These are phyloP conservation scores for Cydonia oblonga DNA, from an alignment of 331 rosid species.

Conservation along the genomic window DNA sequence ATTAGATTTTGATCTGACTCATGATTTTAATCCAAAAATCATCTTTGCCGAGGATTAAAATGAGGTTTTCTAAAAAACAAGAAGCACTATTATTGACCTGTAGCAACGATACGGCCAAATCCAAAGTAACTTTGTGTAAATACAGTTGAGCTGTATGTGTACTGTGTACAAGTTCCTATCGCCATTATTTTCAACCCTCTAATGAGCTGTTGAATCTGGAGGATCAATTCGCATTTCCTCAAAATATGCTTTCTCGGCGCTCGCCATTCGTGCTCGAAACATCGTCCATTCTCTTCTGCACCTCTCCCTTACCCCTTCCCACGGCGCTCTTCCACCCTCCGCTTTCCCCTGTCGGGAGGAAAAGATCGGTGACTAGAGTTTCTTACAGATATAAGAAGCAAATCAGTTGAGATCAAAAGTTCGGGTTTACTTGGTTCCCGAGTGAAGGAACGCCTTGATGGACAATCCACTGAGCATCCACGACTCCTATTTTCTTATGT, in stretches of 20 bases:
- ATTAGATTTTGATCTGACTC: too few relatives aligned
- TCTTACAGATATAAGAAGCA: slow-evolving; percentile 1
- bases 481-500: slow-evolving; percentile 80
- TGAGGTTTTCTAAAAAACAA: too few relatives aligned
- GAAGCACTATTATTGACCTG: too few relatives aligned
- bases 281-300: slow-evolving; percentile 68
- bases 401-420: background rate
- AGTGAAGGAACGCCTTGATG: slow-evolving; percentile 84
- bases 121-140: background rate
- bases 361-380: background rate
- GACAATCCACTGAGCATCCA: slow-evolving; percentile 79
- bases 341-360: slow-evolving; percentile 49
- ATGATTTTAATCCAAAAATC: too few relatives aligned
- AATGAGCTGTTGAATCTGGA: slow-evolving; percentile 28
- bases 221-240: slow-evolving; percentile 22
- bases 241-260: slow-evolving; percentile 52
- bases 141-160: background rate
- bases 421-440: slow-evolving; percentile 58
- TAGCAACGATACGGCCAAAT: background rate
- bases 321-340: slow-evolving; percentile 55
- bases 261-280: slow-evolving; percentile 54
- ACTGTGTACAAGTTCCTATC: background rate
- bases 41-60: too few relatives aligned
- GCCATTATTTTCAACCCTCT: background rate
- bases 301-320: slow-evolving; percentile 95